phyloP scores from a whole-genome alignment of 768 basidiomycete genomes.

The Tremella mesenterica region DNA sequence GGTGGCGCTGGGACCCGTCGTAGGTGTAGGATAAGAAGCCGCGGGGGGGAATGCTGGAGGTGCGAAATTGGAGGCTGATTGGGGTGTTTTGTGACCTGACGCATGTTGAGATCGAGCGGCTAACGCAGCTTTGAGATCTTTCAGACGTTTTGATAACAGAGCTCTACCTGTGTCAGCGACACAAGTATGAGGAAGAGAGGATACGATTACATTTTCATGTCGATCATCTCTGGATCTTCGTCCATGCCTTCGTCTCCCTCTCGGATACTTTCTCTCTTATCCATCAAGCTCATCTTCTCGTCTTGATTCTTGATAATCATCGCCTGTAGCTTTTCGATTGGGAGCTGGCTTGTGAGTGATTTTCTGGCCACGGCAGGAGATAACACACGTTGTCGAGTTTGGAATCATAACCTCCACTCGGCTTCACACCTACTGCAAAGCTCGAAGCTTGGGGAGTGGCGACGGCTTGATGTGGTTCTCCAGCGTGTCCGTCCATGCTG shows the following conservation, averaged over 20 bases:
- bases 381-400: constrained; percentile 11
- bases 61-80: neutral
- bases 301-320: constrained; percentile 30
- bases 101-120: neutral
- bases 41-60: neutral
- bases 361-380: neutral
- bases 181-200: no score
- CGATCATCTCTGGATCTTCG: constrained; percentile 33
- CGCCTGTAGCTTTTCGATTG: constrained; percentile 17
- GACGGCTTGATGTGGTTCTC: no score
- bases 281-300: constrained; percentile 20
- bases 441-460: no score
- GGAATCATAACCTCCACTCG: neutral
- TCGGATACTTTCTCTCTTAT: constrained; percentile 12
- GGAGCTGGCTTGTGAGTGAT: constrained; percentile 2
- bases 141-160: constrained; percentile 17
- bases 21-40: neutral
- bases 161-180: constrained; percentile 8
- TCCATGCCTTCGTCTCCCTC: constrained; percentile 14
- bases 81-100: neutral
- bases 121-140: constrained; percentile 17
- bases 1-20: constrained; percentile 7
- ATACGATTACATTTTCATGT: constrained; percentile 22
- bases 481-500: no score
- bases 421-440: no score